Base-by-base conservation (phyloP, 2,329 filamentous ascomycete species). In the Thelonectria olida region DNA sequence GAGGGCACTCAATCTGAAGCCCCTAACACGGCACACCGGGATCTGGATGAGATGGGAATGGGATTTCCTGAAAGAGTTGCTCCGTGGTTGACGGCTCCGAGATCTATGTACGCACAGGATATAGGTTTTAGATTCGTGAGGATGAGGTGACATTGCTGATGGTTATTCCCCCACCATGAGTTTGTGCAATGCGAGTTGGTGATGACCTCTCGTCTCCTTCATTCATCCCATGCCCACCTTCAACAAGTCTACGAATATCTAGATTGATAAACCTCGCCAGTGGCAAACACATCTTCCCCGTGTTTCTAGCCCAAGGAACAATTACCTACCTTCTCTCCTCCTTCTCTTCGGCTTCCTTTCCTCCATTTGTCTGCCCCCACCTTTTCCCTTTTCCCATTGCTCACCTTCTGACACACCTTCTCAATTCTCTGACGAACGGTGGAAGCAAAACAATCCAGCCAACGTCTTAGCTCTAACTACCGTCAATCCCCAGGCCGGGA, bases 401-500 rank as follows among this genome's bases (percentile, higher is more conserved):
- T 47, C 34, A 28, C 58, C 28, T 27, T 56, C 22, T 44, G 23
- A 10, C 23, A 34, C 45, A 41, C 36, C 25, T 44, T 15, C 10
- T 22, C n/a, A 39, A 41, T 31, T 31, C 27, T 10, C 23, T 20
- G 19, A 52, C 20, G 23, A 48, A 48, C 41, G 39, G 41, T 47
- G 39, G 23, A 28, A 5, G 23, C 28, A 45, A 20, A 41, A 36
- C 31, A 13, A 4, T 34, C 31, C 31, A 34, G 15, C 15, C 31
- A 4, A 34, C n/a, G 31, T 15, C 31, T 15, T 34, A 34, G 31
- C 31, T 13, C 15, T 4, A 15, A 34, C 9, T 13, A 34, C 31
- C 31, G 31, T 34, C 31, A 34, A 34, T 34, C 12, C 31, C 50
- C 28, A 56, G 53, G 51, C 61, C 61, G 61, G 56, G 56, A 63